Conservation (phyloP, 805 yeast genomes). For the Ogataea saltuana region DNA sequence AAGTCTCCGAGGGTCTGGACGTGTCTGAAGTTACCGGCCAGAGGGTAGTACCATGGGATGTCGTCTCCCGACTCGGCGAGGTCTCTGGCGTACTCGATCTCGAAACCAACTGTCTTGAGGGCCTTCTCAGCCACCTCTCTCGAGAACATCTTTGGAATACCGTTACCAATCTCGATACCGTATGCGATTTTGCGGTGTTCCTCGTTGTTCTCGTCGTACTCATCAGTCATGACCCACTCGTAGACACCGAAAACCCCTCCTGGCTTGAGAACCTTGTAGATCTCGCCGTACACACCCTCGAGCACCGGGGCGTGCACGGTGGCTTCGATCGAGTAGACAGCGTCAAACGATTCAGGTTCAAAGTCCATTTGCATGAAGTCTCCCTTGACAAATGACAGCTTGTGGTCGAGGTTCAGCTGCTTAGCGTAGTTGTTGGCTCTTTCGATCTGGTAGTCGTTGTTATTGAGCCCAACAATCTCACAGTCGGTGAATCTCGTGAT, state of each 20-base stretch:
- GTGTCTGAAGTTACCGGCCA: constrained; percentile 91
- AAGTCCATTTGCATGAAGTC: constrained; percentile 99
- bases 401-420: constrained; percentile 61
- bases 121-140: constrained; percentile 87
- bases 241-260: constrained; percentile 98
- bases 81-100: constrained; percentile 72
- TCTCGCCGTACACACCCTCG: constrained; percentile 94
- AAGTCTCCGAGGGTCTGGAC: constrained; percentile 77
- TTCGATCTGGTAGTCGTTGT: constrained; percentile 95
- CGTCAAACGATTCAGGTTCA: constrained; percentile 85
- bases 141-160: constrained; percentile 95
- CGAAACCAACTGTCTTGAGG: constrained; percentile 82
- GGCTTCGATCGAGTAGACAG: constrained; percentile 98
- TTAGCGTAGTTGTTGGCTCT: constrained; percentile 84
- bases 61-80: constrained; percentile 80
- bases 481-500: constrained; percentile 89
- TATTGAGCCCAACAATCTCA: constrained; percentile 85
- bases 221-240: constrained; percentile 99
- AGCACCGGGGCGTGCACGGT: constrained; percentile 96
- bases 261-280: constrained; percentile 93
- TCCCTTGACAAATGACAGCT: constrained; percentile 88
- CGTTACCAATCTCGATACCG: constrained; percentile 98
- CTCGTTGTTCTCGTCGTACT: constrained; percentile 80
- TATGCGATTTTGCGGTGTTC: constrained; percentile 94
- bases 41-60: constrained; percentile 97